phyloP scores from a whole-genome alignment of 2,329 filamentous ascomycete species.

The Lasiodiplodia hormozganensis region DNA sequence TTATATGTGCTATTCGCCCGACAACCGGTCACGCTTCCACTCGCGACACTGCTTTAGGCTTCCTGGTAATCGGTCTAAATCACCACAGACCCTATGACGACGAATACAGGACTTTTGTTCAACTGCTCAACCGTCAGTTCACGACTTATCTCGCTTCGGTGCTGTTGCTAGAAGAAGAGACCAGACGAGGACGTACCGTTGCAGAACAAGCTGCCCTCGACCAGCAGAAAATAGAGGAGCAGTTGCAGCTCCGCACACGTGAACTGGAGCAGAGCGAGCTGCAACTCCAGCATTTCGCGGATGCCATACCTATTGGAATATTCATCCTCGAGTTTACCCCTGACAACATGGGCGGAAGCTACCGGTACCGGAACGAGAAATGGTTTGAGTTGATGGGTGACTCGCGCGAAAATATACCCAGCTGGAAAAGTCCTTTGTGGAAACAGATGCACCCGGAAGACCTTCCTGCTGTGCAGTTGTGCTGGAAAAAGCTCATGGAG shows the following conservation, averaged over 20 bases:
- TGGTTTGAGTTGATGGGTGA: constrained; percentile 31
- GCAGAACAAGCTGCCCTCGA: constrained; percentile 42
- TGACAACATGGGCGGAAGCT: constrained; percentile 28
- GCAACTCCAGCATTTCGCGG: constrained; percentile 27
- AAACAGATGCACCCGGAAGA: constrained; percentile 26
- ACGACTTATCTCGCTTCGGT: constrained; percentile 45
- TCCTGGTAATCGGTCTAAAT: constrained; percentile 42
- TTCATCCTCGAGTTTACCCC: constrained; percentile 28
- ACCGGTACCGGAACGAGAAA: constrained; percentile 30
- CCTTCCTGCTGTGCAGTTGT: background rate
- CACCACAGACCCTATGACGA: constrained; percentile 44
- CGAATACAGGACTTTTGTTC: constrained; percentile 41
- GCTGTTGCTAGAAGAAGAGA: constrained; percentile 45
- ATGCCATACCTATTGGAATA: constrained; percentile 27
- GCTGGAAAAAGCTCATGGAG: constrained; percentile 26
- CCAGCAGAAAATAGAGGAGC: constrained; percentile 39
- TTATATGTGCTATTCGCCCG: constrained; percentile 30
- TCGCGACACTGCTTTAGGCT: constrained; percentile 37
- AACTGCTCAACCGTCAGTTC: constrained; percentile 42
- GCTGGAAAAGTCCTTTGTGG: constrained; percentile 26
- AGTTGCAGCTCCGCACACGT: constrained; percentile 17
- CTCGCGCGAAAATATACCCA: constrained; percentile 4
- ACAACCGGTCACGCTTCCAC: constrained; percentile 37
- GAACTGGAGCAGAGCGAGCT: constrained; percentile 28
- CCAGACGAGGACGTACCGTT: constrained; percentile 32